Evolutionary conservation across 2,329 filamentous ascomycete species (phyloP).

Genomic region (Xylaria sp.): DNA sequence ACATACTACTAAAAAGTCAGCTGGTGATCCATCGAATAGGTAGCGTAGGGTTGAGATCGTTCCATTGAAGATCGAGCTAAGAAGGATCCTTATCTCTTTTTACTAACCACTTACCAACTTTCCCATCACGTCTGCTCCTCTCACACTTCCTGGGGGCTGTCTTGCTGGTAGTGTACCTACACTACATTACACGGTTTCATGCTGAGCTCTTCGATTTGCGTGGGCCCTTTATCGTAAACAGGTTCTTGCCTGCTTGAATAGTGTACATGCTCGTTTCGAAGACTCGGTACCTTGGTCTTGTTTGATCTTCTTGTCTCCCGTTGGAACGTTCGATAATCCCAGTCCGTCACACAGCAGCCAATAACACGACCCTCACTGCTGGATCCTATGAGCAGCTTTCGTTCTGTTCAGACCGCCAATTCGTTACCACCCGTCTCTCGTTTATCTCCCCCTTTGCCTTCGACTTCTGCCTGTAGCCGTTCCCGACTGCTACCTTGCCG

Average conservation of each 20-base stretch:
- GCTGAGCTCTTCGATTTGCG: slow-evolving; percentile 33
- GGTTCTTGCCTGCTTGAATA: slow-evolving; percentile 23
- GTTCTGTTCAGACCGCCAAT: slow-evolving; percentile 28
- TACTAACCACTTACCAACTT: slow-evolving; percentile 11
- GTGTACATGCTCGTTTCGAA: slow-evolving; percentile 34
- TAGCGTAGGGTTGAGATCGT: background rate
- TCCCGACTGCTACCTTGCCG: slow-evolving; percentile 25
- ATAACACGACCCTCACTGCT: slow-evolving; percentile 33
- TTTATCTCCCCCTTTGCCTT: slow-evolving; percentile 24
- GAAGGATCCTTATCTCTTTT: background rate
- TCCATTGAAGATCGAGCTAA: no score
- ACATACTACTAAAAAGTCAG: no score
- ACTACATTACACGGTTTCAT: slow-evolving; percentile 35
- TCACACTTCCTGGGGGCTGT: background rate
- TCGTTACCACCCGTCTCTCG: slow-evolving; percentile 25
- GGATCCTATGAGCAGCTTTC: slow-evolving; percentile 23
- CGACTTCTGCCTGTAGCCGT: slow-evolving; percentile 24
- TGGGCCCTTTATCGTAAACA: slow-evolving; percentile 34
- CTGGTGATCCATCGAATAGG: background rate
- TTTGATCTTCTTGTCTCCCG: slow-evolving; percentile 45
- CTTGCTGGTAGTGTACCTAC: background rate
- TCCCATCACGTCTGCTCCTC: background rate
- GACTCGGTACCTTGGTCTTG: slow-evolving; percentile 38
- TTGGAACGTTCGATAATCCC: slow-evolving; percentile 38
- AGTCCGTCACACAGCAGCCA: slow-evolving; percentile 37